These are phyloP conservation scores for Falciphora oryzae DNA, from an alignment of 2,329 filamentous ascomycete species.

Conservation along the genomic window DNA sequence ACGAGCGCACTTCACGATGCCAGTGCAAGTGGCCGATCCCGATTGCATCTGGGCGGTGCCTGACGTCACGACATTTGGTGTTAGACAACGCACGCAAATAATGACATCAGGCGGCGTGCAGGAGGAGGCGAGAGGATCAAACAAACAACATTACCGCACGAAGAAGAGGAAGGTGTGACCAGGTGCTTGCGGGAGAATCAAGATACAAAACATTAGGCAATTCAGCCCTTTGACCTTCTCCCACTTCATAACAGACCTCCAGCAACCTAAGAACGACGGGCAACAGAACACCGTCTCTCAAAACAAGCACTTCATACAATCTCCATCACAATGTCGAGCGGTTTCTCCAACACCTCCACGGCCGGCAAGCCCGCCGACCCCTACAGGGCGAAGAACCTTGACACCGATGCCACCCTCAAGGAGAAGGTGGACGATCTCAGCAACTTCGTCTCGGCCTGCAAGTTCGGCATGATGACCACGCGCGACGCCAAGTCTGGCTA, in stretches of 20 bases:
- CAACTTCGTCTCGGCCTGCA: conserved; percentile 64
- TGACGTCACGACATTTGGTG: not conserved
- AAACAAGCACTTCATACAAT: not conserved
- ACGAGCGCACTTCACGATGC: not conserved
- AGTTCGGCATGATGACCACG: conserved; percentile 89
- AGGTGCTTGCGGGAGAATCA: not conserved
- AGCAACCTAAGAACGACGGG: no score
- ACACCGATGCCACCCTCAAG: conserved; percentile 57
- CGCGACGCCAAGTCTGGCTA: conserved; percentile 57
- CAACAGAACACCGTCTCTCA: not conserved
- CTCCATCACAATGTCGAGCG: conserved; percentile 11
- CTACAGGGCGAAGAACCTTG: conserved; percentile 58
- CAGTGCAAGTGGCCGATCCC: not conserved
- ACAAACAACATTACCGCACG: not conserved
- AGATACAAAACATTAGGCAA: not conserved
- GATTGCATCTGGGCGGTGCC: not conserved
- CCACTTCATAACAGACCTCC: no score
- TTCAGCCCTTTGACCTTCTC: not conserved
- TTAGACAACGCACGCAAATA: not conserved
- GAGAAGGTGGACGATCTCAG: conserved; percentile 72
- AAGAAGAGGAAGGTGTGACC: not conserved
- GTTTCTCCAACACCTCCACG: conserved; percentile 9
- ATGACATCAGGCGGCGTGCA: not conserved
- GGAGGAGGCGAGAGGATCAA: no score
- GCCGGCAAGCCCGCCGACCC: conserved; percentile 12